Conservation (phyloP, 2,329 filamentous ascomycete species). For the Epichloe uncinata region DNA sequence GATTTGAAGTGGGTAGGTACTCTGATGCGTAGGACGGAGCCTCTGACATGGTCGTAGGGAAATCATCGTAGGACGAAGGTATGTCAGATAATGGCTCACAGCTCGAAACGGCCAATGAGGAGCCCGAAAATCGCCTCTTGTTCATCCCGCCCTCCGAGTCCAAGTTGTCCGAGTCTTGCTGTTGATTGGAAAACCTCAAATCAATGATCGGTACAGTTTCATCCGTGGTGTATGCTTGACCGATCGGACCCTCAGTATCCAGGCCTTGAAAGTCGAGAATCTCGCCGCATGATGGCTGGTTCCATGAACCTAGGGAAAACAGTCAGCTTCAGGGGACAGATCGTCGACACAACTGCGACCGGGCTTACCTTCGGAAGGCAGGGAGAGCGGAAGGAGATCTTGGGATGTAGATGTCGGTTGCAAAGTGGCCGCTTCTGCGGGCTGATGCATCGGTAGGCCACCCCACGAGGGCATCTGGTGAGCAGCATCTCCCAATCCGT, state of each 20-base stretch:
- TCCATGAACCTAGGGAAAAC: slow-evolving; percentile 24
- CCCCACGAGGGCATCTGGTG: slow-evolving; percentile 7
- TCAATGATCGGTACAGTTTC: slow-evolving; percentile 51
- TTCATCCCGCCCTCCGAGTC: slow-evolving; percentile 39
- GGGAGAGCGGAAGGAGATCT: slow-evolving; percentile 3
- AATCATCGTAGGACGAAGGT: slow-evolving; percentile 57
- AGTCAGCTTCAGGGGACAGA: background rate
- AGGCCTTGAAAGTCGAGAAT: slow-evolving; percentile 40
- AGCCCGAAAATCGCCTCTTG: slow-evolving; percentile 54
- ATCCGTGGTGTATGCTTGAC: slow-evolving; percentile 49
- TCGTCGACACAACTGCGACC: background rate
- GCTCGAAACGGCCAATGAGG: slow-evolving; percentile 61
- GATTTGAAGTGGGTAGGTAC: slow-evolving; percentile 52
- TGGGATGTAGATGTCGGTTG: slow-evolving; percentile 8
- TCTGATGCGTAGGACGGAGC: slow-evolving; percentile 53
- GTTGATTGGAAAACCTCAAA: slow-evolving; percentile 36
- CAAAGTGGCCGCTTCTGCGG: background rate
- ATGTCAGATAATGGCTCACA: slow-evolving; percentile 53
- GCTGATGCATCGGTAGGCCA: background rate
- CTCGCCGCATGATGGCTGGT: slow-evolving; percentile 43
- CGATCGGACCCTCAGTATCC: slow-evolving; percentile 45
- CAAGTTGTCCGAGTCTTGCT: slow-evolving; percentile 34
- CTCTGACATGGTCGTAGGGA: slow-evolving; percentile 52
- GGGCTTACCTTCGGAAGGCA: slow-evolving; percentile 5
- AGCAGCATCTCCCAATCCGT: slow-evolving; percentile 5